Percentiles rank a stretch among this genome's conserved stretches.
Conservation (phyloP, 1,284 basidiomycete genomes). For the Austroboletus niveus region DNA sequence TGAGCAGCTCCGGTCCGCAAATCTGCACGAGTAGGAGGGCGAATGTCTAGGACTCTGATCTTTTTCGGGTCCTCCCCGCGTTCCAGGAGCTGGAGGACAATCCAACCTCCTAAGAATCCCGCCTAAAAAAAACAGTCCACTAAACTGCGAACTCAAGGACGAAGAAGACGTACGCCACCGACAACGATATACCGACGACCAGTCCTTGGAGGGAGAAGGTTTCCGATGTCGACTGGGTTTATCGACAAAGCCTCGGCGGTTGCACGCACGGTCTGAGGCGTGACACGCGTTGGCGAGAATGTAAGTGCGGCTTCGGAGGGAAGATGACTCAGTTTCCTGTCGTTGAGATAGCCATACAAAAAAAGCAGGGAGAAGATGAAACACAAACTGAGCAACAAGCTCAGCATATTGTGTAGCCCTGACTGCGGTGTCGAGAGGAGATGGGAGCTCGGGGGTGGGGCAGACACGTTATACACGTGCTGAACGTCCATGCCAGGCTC, state of each 20-base stretch:
- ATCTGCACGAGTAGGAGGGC: conserved; percentile 52
- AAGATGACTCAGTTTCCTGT: conserved; percentile 44
- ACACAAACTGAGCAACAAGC: conserved; percentile 5
- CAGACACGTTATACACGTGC: not conserved
- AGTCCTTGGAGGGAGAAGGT: conserved; percentile 47
- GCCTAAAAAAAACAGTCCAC: conserved; percentile 39
- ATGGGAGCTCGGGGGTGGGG: not conserved
- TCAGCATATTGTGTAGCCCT: conserved; percentile 14
- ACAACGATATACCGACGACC: conserved; percentile 56
- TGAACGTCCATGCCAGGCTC: not conserved
- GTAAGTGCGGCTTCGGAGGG: conserved; percentile 40
- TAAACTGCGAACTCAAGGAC: not conserved
- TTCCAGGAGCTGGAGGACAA: conserved; percentile 60
- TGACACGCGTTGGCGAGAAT: conserved; percentile 49
- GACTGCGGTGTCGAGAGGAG: not conserved
- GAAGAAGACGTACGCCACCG: conserved; percentile 46
- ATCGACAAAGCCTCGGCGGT: conserved; percentile 37
- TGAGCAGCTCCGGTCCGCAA: conserved; percentile 46
- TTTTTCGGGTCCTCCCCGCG: conserved; percentile 65
- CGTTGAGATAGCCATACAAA: conserved; percentile 53
- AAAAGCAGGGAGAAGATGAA: conserved; percentile 11
- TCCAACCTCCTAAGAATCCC: conserved; percentile 75
- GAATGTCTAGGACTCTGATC: conserved; percentile 69
- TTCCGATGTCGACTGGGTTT: conserved; percentile 31
- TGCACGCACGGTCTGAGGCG: conserved; percentile 37